Evolutionary conservation across 805 yeast genomes (phyloP), one percentile per base, ranked within the genome.

Genomic region (Ogataea wickerhamii): DNA sequence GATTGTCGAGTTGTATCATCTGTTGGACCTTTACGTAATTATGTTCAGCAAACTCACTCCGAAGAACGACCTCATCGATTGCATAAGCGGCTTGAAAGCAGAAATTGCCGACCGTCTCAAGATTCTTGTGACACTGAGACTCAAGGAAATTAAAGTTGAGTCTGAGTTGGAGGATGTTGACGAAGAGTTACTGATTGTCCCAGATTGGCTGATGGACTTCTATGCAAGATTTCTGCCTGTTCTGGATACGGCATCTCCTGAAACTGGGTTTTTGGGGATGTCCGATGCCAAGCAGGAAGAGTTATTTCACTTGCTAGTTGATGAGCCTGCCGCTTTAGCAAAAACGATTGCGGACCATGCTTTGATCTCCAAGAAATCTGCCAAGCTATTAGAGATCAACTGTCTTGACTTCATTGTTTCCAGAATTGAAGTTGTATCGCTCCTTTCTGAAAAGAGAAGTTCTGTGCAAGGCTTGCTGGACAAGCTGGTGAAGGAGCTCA

Each of bases 121-220:
- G 41, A 51, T 61, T 47, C 44, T 64, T 5, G 51, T 74, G 21
- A 65, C 68, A 8, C 57, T 61, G n/a, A 66, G 64, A 34, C 51
- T 70, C 24, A 60, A 61, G 26, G 49, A 48, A 5, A 42, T 47
- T 17, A 63, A 65, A 13, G 45, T 54, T 8, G 58, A 54, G 39
- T 47, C 53, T 1, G 54, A 62, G 52, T 12, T 61, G 52, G 52
- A 66, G 39, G 57, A 58, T 26, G 43, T 71, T 13, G 57, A 66
- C 36, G 71, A 71, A 20, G 86, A 86, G 43, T 64, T 85, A 17
- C 39, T 55, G 18, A 75, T 81, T 43, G 80, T 95, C 4, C 96
- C 97, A 0, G 94, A 85, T 43, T 89, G 94, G 88, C 63, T 85
- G 17, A 66, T 74, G 34, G 81, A 76, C n/a, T 78, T 81, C 48